phyloP scores from a whole-genome alignment of 805 yeast genomes.

The Schizosaccharomyces osmophilus region DNA sequence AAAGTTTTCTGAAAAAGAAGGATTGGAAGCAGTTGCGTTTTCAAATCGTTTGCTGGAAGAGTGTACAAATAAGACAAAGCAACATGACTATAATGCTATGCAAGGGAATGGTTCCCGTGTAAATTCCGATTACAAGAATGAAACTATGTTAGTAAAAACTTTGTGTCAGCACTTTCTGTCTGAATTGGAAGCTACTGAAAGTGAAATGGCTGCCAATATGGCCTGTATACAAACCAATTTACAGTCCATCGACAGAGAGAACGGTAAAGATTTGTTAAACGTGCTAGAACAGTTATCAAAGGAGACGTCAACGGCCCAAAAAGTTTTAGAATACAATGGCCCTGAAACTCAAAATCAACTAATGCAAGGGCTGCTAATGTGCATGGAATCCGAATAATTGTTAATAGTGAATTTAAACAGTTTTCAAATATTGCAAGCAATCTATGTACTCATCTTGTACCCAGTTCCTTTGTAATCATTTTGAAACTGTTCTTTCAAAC shows the following conservation, averaged over 20 bases:
- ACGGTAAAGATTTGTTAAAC: not conserved
- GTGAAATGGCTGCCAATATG: not conserved
- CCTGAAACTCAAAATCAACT: not conserved
- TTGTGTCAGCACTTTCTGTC: not conserved
- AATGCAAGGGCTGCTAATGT: not conserved
- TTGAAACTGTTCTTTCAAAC: constrained; percentile 33
- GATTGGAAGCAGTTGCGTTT: not conserved
- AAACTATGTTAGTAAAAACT: not conserved
- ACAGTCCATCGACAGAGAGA: not conserved
- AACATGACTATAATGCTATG: not conserved
- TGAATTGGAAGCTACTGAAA: not conserved
- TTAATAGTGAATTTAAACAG: too few relatives aligned
- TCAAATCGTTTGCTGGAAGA: not conserved
- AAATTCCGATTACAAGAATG: not conserved
- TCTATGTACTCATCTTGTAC: too few relatives aligned
- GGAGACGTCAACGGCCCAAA: not conserved
- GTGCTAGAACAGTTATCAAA: not conserved
- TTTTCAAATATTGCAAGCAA: too few relatives aligned
- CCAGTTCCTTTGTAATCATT: too few relatives aligned
- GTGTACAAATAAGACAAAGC: not conserved
- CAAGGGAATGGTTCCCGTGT: not conserved
- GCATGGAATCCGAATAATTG: not conserved
- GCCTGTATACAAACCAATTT: not conserved
- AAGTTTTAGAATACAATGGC: not conserved
- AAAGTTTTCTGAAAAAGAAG: not conserved